Evolutionary conservation across 441 rosid genomes (phyloP).

Genomic region (Adansonia madagascariensis): DNA sequence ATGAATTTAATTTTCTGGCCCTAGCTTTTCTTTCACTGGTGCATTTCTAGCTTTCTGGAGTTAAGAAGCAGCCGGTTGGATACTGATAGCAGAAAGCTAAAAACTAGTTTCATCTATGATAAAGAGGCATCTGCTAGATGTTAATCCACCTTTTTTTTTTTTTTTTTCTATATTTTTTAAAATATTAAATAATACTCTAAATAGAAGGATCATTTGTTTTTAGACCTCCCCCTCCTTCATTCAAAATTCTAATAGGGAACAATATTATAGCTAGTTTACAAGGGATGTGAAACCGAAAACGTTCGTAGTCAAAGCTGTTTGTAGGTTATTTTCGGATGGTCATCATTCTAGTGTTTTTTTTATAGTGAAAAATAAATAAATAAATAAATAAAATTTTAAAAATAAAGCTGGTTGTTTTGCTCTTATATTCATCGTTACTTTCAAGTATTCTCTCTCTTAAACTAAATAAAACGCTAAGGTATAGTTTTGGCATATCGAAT

Average conservation of each 20-base stretch:
- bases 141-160: constrained; percentile 12
- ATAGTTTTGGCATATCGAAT: not conserved
- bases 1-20: constrained; percentile 34
- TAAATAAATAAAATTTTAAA: not conserved
- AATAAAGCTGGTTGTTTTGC: not conserved
- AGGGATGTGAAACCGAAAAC: constrained; percentile 2
- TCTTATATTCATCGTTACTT: not conserved
- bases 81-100: constrained; percentile 28
- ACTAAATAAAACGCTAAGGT: not conserved
- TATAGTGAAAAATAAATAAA: not conserved
- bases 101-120: constrained; percentile 19
- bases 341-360: not conserved
- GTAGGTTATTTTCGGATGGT: not conserved
- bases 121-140: constrained; percentile 12
- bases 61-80: constrained; percentile 8
- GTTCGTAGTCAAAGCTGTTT: not conserved
- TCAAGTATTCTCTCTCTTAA: not conserved
- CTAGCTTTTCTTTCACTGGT: constrained; percentile 30
- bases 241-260: constrained; percentile 17
- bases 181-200: constrained; percentile 1
- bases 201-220: constrained; percentile 22
- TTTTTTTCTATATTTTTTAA: not conserved
- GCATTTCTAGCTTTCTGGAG: not conserved
- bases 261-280: constrained; percentile 17
- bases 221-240: not conserved